Conservation (phyloP, 306 rosid species). For the Prunus fruticosa region DNA sequence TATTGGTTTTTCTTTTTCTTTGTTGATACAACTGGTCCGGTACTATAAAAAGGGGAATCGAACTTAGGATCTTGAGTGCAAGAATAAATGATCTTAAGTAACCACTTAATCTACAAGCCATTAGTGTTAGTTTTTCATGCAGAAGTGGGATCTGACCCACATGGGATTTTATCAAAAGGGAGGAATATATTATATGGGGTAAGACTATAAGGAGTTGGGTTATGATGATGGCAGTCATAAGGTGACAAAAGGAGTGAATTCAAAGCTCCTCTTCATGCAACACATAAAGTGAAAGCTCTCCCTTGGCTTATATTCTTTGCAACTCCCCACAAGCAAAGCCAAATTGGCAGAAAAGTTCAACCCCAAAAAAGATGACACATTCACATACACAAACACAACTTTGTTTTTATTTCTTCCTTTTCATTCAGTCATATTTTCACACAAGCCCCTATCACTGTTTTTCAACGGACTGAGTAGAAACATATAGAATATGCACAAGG, state of each 20-base stretch:
- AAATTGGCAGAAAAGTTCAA: conserved; percentile 58
- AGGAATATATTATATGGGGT: conserved; percentile 31
- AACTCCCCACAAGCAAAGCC: conserved; percentile 88
- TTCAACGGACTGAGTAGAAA: conserved; percentile 35
- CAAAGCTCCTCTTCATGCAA: conserved; percentile 49
- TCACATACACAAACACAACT: not conserved
- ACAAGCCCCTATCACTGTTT: conserved; percentile 26
- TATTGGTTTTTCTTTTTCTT: no score
- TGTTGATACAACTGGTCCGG: no score
- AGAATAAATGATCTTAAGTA: no score
- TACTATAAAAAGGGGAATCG: no score
- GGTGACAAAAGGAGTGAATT: conserved; percentile 38
- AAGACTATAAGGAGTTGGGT: conserved; percentile 36
- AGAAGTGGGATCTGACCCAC: conserved; percentile 48
- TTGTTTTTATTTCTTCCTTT: conserved; percentile 35
- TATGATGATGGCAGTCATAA: conserved; percentile 64
- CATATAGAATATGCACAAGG: conserved; percentile 23
- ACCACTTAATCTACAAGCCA: no score
- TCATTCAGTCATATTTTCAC: conserved; percentile 48
- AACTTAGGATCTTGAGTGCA: no score
- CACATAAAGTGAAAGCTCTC: conserved; percentile 50
- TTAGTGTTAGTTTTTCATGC: not conserved
- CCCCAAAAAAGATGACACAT: conserved; percentile 45
- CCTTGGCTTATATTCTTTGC: conserved; percentile 69
- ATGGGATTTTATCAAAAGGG: conserved; percentile 38